These are phyloP conservation scores for Phoma sp. DNA, from an alignment of 2,329 filamentous ascomycete genomes.

Conservation along the genomic window DNA sequence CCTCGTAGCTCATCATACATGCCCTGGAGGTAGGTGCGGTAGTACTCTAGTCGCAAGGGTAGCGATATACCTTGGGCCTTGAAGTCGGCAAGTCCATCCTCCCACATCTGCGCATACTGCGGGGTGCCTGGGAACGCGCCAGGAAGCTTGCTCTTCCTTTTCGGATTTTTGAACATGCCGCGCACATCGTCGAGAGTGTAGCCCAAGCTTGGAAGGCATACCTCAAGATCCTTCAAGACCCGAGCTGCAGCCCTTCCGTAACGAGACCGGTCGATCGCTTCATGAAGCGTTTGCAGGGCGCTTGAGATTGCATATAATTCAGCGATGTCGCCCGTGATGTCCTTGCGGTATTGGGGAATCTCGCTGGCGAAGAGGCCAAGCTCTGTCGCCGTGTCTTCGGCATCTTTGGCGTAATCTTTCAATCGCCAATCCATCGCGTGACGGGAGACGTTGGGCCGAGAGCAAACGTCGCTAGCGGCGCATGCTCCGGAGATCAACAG, in stretches of 20 bases:
- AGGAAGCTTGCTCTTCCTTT: constrained; percentile 35
- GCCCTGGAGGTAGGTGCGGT: constrained; percentile 57
- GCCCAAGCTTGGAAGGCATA: constrained; percentile 56
- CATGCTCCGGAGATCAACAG: constrained; percentile 23
- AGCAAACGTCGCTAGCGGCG: constrained; percentile 20
- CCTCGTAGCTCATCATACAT: constrained; percentile 52
- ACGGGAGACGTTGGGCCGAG: constrained; percentile 29
- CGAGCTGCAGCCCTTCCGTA: constrained; percentile 44
- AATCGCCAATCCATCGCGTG: constrained; percentile 47
- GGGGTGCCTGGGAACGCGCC: constrained; percentile 47
- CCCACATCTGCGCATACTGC: constrained; percentile 58
- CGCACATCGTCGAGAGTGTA: constrained; percentile 60
- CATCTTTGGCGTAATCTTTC: constrained; percentile 52
- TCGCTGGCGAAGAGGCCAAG: constrained; percentile 58
- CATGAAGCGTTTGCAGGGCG: constrained; percentile 56
- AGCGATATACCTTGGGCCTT: constrained; percentile 55
- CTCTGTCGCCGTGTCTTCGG: constrained; percentile 60
- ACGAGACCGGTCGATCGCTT: constrained; percentile 49
- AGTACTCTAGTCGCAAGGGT: constrained; percentile 56
- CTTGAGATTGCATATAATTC: constrained; percentile 62
- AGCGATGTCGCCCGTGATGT: constrained; percentile 61
- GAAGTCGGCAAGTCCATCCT: constrained; percentile 55
- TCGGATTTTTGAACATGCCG: constrained; percentile 47
- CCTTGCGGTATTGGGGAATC: constrained; percentile 58
- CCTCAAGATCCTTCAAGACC: constrained; percentile 56